Evolutionary conservation across 2,329 filamentous ascomycete genomes (phyloP).

Genomic region (Trichoderma asperellum): DNA sequence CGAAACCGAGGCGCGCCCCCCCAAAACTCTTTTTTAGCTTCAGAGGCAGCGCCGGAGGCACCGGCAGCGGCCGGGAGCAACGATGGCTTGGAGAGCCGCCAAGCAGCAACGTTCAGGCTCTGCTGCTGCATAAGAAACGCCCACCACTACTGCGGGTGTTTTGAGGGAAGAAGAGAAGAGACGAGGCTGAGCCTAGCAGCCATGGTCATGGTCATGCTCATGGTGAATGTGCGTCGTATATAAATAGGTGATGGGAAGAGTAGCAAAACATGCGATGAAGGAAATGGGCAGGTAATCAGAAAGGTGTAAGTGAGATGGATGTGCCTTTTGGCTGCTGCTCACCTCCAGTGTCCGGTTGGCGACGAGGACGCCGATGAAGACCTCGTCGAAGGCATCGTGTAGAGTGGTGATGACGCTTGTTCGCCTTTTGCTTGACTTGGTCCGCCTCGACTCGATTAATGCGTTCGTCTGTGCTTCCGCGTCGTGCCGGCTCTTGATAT

Average conservation of each 20-base stretch:
- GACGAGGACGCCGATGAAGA: conserved; percentile 22
- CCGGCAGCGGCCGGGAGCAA: background rate
- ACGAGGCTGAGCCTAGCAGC: background rate
- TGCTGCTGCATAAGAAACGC: background rate
- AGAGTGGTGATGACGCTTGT: background rate
- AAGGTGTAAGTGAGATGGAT: background rate
- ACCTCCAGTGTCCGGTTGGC: conserved; percentile 21
- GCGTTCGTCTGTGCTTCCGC: background rate
- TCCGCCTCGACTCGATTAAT: background rate
- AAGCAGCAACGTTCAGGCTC: background rate
- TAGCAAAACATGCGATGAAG: background rate
- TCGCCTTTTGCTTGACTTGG: background rate
- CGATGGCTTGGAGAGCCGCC: background rate
- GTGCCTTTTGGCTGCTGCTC: background rate
- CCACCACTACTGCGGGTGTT: background rate
- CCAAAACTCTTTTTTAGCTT: background rate
- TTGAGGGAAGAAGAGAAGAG: background rate
- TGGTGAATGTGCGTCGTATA: too few species aligned
- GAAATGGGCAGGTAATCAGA: background rate
- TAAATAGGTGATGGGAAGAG: background rate
- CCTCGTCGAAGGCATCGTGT: conserved; percentile 2
- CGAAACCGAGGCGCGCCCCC: background rate
- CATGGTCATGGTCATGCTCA: too few species aligned
- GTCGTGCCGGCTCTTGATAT: background rate
- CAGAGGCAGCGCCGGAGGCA: conserved; percentile 16